Evolutionary conservation across 495 filamentous ascomycete species (phyloP).

Genomic region (Astrothelium macrocarpum): DNA sequence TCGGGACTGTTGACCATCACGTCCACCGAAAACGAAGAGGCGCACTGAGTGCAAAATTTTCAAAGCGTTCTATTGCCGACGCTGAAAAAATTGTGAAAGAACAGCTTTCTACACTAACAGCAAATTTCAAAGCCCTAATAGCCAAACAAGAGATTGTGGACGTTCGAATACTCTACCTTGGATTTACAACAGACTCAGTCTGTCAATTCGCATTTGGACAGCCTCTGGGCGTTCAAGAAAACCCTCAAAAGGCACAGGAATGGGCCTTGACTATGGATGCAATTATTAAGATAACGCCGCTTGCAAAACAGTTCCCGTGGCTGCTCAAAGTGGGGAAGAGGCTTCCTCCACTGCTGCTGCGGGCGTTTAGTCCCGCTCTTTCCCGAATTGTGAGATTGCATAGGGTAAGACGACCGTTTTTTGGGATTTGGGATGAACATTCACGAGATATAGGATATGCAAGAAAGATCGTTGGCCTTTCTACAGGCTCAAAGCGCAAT

Average conservation of each 20-base stretch:
- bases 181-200: neutral
- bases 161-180: neutral
- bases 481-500: too few species aligned
- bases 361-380: conserved; percentile 8
- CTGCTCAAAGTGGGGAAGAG: neutral
- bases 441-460: too few species aligned
- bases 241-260: conserved; percentile 23
- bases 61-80: conserved; percentile 27
- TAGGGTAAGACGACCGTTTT: too few species aligned
- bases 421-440: too few species aligned
- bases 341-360: conserved; percentile 12
- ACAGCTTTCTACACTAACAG: too few species aligned
- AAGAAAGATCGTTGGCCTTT: too few species aligned
- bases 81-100: conserved; percentile 32
- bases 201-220: neutral
- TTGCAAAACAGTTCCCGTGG: neutral
- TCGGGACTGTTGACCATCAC: conserved; percentile 31
- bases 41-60: conserved; percentile 37
- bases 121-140: conserved; percentile 17
- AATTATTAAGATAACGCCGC: neutral
- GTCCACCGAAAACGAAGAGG: conserved; percentile 34
- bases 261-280: neutral
- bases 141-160: neutral
- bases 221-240: neutral
- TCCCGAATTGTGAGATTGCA: conserved; percentile 16